These are phyloP conservation scores for Stagonosporopsis chrysanthemi DNA, from an alignment of 2,329 filamentous ascomycete species.

Conservation along the genomic window DNA sequence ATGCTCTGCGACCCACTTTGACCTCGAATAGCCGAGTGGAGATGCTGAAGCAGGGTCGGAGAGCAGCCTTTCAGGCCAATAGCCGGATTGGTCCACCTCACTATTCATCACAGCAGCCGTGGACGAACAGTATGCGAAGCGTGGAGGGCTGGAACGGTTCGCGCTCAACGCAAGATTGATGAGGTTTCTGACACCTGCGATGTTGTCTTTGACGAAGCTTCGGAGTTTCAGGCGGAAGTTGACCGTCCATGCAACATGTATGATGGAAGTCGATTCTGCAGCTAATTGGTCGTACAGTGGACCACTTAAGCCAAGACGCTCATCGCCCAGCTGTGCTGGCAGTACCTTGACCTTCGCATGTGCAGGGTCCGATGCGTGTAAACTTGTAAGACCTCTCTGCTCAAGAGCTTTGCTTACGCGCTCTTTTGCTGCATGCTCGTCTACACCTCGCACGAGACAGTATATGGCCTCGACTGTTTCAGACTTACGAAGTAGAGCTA, in stretches of 20 bases:
- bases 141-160: slow-evolving; percentile 38
- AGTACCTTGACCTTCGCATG: slow-evolving; percentile 56
- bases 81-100: slow-evolving; percentile 17
- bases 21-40: slow-evolving; percentile 62
- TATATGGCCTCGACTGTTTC: slow-evolving; percentile 57
- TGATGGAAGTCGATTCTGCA: slow-evolving; percentile 58
- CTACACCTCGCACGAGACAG: slow-evolving; percentile 63
- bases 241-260: slow-evolving; percentile 71
- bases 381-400: slow-evolving; percentile 39
- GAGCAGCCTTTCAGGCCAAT: slow-evolving; percentile 54
- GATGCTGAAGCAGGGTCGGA: slow-evolving; percentile 54
- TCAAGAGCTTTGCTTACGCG: slow-evolving; percentile 46
- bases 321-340: slow-evolving; percentile 57
- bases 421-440: slow-evolving; percentile 39
- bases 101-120: slow-evolving; percentile 55
- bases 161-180: slow-evolving; percentile 54
- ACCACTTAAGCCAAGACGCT: slow-evolving; percentile 57
- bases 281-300: slow-evolving; percentile 54
- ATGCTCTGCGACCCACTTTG: slow-evolving; percentile 65
- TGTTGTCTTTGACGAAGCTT: slow-evolving; percentile 63
- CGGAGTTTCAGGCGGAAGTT: slow-evolving; percentile 67
- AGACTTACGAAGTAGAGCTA: slow-evolving; percentile 54
- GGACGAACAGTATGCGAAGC: slow-evolving; percentile 62
- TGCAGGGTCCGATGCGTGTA: slow-evolving; percentile 22
- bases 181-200: slow-evolving; percentile 60